Conservation (phyloP, 1,284 basidiomycete species). For the Austroboletus niveus region DNA sequence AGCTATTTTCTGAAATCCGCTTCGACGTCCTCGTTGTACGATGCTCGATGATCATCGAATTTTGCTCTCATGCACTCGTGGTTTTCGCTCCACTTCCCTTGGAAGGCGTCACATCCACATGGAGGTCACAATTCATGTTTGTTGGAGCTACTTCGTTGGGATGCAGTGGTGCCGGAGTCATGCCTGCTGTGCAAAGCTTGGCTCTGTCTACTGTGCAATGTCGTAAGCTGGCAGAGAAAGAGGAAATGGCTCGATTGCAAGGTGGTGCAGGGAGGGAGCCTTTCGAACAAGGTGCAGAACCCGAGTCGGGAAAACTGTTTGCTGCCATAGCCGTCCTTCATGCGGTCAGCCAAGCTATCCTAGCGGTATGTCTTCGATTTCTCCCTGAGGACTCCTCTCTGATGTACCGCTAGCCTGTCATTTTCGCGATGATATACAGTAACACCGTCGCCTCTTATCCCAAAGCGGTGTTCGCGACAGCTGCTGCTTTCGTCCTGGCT, state of each 20-base stretch:
- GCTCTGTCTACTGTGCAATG: conserved; percentile 66
- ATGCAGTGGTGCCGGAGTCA: conserved; percentile 58
- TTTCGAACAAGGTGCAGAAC: conserved; percentile 24
- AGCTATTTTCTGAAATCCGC: conserved; percentile 59
- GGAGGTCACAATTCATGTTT: conserved; percentile 51
- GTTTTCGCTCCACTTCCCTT: conserved; percentile 48
- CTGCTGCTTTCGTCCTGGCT: conserved; percentile 48
- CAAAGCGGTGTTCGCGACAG: conserved; percentile 62
- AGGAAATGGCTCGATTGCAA: conserved; percentile 18
- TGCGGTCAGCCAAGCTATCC: conserved; percentile 62
- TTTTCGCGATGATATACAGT: conserved; percentile 70
- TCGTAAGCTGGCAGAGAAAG: conserved; percentile 40
- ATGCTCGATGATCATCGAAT: conserved; percentile 61
- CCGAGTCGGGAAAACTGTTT: conserved; percentile 56
- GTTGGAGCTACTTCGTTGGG: conserved; percentile 55
- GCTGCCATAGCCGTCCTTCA: conserved; percentile 68
- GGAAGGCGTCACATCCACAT: conserved; percentile 3
- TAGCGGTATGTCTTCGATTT: conserved; percentile 49
- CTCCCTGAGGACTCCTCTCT: not conserved
- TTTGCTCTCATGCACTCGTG: conserved; percentile 61
- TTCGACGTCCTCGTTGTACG: conserved; percentile 67
- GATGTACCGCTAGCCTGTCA: conserved; percentile 49
- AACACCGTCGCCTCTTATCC: conserved; percentile 63
- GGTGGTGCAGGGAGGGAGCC: conserved; percentile 1
- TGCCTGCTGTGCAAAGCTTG: conserved; percentile 68